Base-by-base conservation (phyloP, 2,329 filamentous ascomycete species). In the Alternaria gaisen region DNA sequence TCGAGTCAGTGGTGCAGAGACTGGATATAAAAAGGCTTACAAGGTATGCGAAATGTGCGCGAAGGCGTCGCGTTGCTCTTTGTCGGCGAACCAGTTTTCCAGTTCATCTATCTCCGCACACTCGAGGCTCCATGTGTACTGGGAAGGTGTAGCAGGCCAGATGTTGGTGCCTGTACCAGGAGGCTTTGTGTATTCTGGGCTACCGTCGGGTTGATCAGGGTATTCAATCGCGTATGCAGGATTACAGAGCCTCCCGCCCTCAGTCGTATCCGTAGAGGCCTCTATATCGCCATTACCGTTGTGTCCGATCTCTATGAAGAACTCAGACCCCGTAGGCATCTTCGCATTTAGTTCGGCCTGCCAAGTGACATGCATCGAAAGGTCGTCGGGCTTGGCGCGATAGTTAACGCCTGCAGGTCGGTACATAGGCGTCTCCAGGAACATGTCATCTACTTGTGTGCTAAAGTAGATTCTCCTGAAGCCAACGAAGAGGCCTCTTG, bases 1-100 rank as follows among this genome's bases (percentile, higher is more conserved):
- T 16, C 28, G 2, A 10, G 53, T 69, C 40, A 70, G 63, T 11
- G 20, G 7, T 48, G 28, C n/a, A 22, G 50, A 18, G 30, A 14
- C 9, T 4, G 5, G 10, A 14, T 30, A 20, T 20, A 8, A 24
- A 4, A 9, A 9, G 28, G 64, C 75, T 52, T 70, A 77, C 73
- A 88, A 89, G 1, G 87, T 89, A 74, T 89, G 87, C 1, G 86
- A 87, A n/a, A 89, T 77, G 53, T 87, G 83, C 8, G 82, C 84
- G 71, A 87, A 89, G 11, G 78, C 76, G 72, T 88, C 82, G 22
- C 81, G 79, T 70, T 88, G 87, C 3, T 63, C 63, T 9, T 78
- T 54, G n/a, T 71, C 83, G 26, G 80, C 74, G 76, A 86, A 87
- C 86, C 86, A 89, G n/a, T 77, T 69, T 43, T 84, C 77, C 10